A percentile compares a stretch with the other conserved stretches of the same genome.
Conservation (phyloP, 2,329 filamentous ascomycete species). For the Verticillium dahliae region DNA sequence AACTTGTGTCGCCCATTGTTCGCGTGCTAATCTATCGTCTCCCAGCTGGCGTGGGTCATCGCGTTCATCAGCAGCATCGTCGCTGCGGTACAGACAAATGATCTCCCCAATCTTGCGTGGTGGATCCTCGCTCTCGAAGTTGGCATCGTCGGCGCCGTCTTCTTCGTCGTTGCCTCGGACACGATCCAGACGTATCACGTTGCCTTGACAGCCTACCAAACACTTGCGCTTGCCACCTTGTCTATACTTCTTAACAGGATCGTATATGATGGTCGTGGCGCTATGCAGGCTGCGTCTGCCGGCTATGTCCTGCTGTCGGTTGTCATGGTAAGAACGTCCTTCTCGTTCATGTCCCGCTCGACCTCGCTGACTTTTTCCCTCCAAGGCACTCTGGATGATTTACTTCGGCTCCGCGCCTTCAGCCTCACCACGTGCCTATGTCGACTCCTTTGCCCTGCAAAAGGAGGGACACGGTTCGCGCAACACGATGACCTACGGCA, state of each 20-base stretch:
- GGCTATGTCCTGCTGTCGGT: slow-evolving; percentile 93
- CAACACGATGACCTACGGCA: slow-evolving; percentile 68
- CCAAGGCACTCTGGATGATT: slow-evolving; percentile 93
- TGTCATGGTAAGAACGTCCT: slow-evolving; percentile 62
- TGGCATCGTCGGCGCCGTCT: slow-evolving; percentile 72
- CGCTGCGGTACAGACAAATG: slow-evolving; percentile 42
- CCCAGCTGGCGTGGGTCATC: slow-evolving; percentile 89
- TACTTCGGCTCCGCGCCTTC: slow-evolving; percentile 94
- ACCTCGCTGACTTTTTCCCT: background rate
- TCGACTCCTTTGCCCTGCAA: slow-evolving; percentile 91
- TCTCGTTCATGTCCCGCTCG: background rate
- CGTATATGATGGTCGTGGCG: slow-evolving; percentile 67
- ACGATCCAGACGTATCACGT: slow-evolving; percentile 84
- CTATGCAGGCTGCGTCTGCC: slow-evolving; percentile 80
- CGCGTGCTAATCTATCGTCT: slow-evolving; percentile 12
- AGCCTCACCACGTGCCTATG: slow-evolving; percentile 78
- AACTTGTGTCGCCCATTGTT: background rate
- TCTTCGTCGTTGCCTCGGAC: slow-evolving; percentile 78
- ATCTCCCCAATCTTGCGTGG: slow-evolving; percentile 80
- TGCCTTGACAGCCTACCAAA: slow-evolving; percentile 81
- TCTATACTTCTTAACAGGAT: slow-evolving; percentile 81
- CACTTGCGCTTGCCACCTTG: slow-evolving; percentile 75
- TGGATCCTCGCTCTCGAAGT: slow-evolving; percentile 85
- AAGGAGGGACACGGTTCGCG: slow-evolving; percentile 71
- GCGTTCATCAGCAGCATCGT: slow-evolving; percentile 83